Evolutionary conservation across 2,329 filamentous ascomycete genomes (phyloP).

Genomic region (Tolypocladium amazonense): DNA sequence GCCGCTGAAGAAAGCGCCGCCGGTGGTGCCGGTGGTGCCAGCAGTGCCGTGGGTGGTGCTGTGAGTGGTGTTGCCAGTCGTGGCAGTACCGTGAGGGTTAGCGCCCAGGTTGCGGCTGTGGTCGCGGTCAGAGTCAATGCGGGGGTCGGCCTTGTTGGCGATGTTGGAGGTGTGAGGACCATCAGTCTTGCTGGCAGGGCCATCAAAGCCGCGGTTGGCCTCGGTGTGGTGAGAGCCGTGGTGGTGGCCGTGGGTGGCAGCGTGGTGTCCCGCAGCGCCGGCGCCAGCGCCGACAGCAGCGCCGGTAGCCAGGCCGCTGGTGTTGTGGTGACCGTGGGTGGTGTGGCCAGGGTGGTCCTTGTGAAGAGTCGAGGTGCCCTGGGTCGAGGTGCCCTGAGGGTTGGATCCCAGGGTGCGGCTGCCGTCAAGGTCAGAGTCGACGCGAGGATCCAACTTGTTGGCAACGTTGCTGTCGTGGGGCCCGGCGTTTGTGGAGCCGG

Average conservation of each 20-base stretch:
- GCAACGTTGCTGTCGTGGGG: slow-evolving; percentile 32
- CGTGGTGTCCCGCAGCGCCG: slow-evolving; percentile 8
- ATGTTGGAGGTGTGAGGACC: slow-evolving; percentile 36
- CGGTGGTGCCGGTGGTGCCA: slow-evolving; percentile 7
- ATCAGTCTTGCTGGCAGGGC: slow-evolving; percentile 15
- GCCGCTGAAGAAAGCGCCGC: slow-evolving; percentile 4
- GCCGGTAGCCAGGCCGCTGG: not conserved
- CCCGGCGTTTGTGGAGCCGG: slow-evolving; percentile 21
- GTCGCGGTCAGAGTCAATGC: slow-evolving; percentile 40
- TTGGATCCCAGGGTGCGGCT: slow-evolving; percentile 16
- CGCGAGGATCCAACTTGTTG: slow-evolving; percentile 42
- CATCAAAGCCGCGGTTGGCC: slow-evolving; percentile 4
- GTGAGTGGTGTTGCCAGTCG: slow-evolving; percentile 6
- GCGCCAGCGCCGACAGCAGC: slow-evolving; percentile 2
- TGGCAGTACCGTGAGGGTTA: slow-evolving; percentile 19
- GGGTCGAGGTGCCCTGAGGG: slow-evolving; percentile 15
- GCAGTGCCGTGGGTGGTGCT: slow-evolving; percentile 7
- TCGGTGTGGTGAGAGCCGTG: slow-evolving; percentile 31
- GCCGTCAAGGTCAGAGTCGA: slow-evolving; percentile 41
- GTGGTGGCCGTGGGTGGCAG: slow-evolving; percentile 18
- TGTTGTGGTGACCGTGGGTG: not conserved
- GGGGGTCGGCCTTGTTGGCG: slow-evolving; percentile 40
- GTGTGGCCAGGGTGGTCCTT: slow-evolving; percentile 1
- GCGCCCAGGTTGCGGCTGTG: slow-evolving; percentile 19
- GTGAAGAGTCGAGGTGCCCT: slow-evolving; percentile 9